Evolutionary conservation across 1,284 basidiomycete species (phyloP), one percentile per base, ranked within the genome.

Genomic region (Naganishia albida): DNA sequence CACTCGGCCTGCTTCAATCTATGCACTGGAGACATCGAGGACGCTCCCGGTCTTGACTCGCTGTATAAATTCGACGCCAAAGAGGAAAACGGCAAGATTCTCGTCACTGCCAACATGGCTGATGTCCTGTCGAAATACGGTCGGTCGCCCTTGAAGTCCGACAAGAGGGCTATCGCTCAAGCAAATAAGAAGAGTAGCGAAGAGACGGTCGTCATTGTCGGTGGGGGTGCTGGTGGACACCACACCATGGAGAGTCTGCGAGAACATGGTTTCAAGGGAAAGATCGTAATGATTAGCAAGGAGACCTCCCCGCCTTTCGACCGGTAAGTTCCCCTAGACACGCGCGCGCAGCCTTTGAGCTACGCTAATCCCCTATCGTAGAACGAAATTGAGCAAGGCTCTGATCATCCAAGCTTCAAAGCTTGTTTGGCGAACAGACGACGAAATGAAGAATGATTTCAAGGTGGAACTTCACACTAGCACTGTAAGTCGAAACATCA

Each of bases 1-100:
- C 91, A 94, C 76, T 91, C 91, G 80, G 92, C 93, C 42, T 94
- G 91, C 80, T 95, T 94, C 84, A 89, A 89, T 71, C 85, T 91
- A 51, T 87, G 86, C 79, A 89, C 85, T 2, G 80, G 81, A 49
- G 83, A 83, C 62, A 78, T 80, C 64, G 92, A 96, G 83, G 93
- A 97, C 76, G 89, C 92, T 0, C 93, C 93, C 8, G 93, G 91
- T 12, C 88, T 93, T 23, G 83, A 87, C 73, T 86, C 88, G n/a
- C 78, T 97, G 51, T 89, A 92, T 77, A 87, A 86, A 2, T 95
- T 93, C 84, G 85, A 87, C 68, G 85, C 86, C 0, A 81, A 86
- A 66, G 81, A 90, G 39, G 80, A 83, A n/a, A 77, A 80, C 62
- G 80, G 78, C 51, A 87, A 87, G 51, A 89, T 96, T 59, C 82